Conservation (phyloP, 2,329 filamentous ascomycete genomes). For the Dactylella cylindrospora region DNA sequence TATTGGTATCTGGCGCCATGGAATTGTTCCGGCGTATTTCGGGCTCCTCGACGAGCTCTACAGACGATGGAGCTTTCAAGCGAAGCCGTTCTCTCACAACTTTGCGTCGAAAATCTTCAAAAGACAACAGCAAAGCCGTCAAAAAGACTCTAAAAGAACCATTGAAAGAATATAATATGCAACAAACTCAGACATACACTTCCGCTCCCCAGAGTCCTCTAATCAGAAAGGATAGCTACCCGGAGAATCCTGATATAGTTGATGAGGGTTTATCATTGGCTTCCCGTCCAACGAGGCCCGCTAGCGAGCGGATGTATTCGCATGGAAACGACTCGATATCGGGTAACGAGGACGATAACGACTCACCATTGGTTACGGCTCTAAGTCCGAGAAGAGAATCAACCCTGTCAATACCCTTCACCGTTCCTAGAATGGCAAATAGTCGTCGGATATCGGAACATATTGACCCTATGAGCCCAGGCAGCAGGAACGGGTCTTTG, state of each 20-base stretch:
- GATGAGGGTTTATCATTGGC: constrained; percentile 15
- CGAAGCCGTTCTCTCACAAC: constrained; percentile 21
- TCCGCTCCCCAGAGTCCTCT: constrained; percentile 30
- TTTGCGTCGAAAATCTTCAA: constrained; percentile 35
- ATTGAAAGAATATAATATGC: constrained; percentile 23
- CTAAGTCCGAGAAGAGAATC: constrained; percentile 33
- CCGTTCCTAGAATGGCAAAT: constrained; percentile 21
- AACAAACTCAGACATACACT: constrained; percentile 20
- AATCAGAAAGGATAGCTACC: constrained; percentile 8
- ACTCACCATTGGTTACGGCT: constrained; percentile 28
- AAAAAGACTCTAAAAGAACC: constrained; percentile 22
- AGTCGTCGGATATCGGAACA: constrained; percentile 29
- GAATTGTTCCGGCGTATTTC: constrained; percentile 40
- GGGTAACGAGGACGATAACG: constrained; percentile 28
- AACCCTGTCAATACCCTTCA: constrained; percentile 17
- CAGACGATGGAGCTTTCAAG: constrained; percentile 20
- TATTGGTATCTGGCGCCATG: too few species aligned
- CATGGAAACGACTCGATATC: constrained; percentile 21
- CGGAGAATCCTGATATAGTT: neutral
- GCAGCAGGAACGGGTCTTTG: neutral
- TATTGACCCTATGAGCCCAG: constrained; percentile 26
- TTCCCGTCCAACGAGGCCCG: constrained; percentile 8
- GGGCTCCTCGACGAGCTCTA: constrained; percentile 28
- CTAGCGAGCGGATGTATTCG: constrained; percentile 18
- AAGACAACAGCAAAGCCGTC: constrained; percentile 20